Evolutionary conservation across 176 grass and related monocot genomes (phyloP), one percentile per base, ranked within the genome.

Genomic region (Zea luxurians): DNA sequence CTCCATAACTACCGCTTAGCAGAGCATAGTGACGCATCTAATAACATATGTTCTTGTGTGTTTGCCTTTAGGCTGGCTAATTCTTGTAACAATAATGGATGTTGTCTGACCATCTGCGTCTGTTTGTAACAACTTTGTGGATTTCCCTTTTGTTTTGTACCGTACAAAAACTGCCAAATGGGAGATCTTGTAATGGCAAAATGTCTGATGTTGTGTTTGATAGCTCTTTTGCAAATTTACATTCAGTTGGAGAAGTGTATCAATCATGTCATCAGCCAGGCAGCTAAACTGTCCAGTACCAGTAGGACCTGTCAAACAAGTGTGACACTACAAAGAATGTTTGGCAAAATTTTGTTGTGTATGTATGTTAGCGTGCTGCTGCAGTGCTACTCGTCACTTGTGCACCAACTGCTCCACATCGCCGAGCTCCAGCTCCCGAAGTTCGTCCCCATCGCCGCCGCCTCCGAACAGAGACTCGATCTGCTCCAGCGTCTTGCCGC

Each of bases 401-500:
- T 79, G 72, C 48, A 84, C 72, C 13, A 91, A 21, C 60, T 59
- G 64, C 41, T 88, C 83, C 0, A 17, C 82, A 3, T 90, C 91
- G 37, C 75, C 61, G 44, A 96, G 86, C 52, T 96, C 84, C 71
- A 96, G 12, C 70, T 71, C 71, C 83, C 11, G 20, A 18, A 2
- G 5, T 2, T 13, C 20, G 20, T 48, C 67, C 2, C 67, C 91
- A 5, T 4, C n/a, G 5, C 67, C 91, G 13, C 8, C 8, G 8
- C 46, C 72, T 1, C 83, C 80, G 17, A 92, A 96, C 71, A 92
- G 11, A 37, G 57, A 48, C 74, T 96, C 89, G 70, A 96, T 96
- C 79, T 92, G 79, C 89, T 96, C 93, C 42, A 96, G 60, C 4
- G 90, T 78, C 83, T 88, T 96, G 4, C 90, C 87, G 50, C 91